These are phyloP conservation scores for Pulchroboletus neoregius DNA, from an alignment of 1,284 basidiomycete genomes.

Conservation along the genomic window DNA sequence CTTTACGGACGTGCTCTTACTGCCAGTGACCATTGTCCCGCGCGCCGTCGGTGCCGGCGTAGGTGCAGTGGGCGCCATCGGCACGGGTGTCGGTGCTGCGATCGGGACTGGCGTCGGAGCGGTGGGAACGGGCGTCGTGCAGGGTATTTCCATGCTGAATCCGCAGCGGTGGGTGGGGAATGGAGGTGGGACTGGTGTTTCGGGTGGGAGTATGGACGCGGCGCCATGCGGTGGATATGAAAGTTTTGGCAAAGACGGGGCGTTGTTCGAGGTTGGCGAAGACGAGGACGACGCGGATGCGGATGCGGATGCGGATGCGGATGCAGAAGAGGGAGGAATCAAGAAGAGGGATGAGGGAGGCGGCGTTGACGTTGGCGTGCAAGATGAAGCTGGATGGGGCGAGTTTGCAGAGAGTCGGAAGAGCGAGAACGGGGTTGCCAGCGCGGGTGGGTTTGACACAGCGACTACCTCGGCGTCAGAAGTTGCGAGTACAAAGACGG, in stretches of 20 bases:
- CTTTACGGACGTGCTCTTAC: constrained; percentile 84
- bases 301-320: too few species aligned
- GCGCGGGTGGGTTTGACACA: background rate
- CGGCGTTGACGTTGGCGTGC: constrained; percentile 11
- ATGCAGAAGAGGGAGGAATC: constrained; percentile 6
- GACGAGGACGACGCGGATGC: constrained; percentile 44
- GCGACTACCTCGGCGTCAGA: background rate
- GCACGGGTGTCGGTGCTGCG: constrained; percentile 55
- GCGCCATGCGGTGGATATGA: constrained; percentile 26
- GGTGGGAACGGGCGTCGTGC: constrained; percentile 73
- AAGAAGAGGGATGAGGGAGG: constrained; percentile 4
- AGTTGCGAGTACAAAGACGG: background rate
- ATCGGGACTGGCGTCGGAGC: constrained; percentile 64
- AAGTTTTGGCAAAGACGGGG: constrained; percentile 40
- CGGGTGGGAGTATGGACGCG: constrained; percentile 29
- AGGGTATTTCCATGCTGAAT: constrained; percentile 83
- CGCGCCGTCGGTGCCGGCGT: constrained; percentile 72
- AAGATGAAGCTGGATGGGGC: constrained; percentile 30
- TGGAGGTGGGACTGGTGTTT: constrained; percentile 14
- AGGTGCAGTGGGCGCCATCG: constrained; percentile 49
- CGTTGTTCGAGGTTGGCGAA: constrained; percentile 60
- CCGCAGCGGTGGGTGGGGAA: constrained; percentile 72
- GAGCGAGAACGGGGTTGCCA: background rate
- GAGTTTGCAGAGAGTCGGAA: constrained; percentile 16
- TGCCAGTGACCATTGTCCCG: constrained; percentile 96